These are phyloP conservation scores for Xerocomellus chrysenteron DNA, from an alignment of 768 basidiomycete species.

Conservation along the genomic window DNA sequence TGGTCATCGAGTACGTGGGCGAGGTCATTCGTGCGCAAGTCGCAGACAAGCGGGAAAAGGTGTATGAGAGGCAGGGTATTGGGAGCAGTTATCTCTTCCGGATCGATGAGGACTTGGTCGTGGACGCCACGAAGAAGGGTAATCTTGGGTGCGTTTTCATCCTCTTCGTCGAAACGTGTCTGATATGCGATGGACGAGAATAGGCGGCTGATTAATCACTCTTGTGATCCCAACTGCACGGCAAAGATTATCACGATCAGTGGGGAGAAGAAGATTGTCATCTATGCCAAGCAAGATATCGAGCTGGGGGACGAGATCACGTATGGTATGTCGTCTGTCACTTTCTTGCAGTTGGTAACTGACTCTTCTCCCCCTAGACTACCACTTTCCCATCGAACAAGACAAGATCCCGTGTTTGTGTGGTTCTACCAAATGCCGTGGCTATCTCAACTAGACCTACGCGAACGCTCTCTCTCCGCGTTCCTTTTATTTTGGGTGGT, in stretches of 20 bases:
- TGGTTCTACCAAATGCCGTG: conserved; percentile 87
- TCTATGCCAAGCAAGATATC: conserved; percentile 96
- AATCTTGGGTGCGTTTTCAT: conserved; percentile 79
- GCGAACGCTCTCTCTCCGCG: background rate
- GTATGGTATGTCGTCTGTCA: conserved; percentile 64
- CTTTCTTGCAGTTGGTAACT: background rate
- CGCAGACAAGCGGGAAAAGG: conserved; percentile 95
- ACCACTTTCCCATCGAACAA: conserved; percentile 99
- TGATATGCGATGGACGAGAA: conserved; percentile 6
- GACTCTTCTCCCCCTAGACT: conserved; percentile 54
- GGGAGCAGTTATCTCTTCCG: conserved; percentile 97
- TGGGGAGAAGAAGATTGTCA: conserved; percentile 97
- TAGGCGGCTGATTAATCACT: conserved; percentile 97
- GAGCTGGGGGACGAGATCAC: conserved; percentile 98
- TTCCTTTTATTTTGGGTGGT: background rate
- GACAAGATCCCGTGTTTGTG: conserved; percentile 95
- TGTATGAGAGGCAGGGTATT: conserved; percentile 95
- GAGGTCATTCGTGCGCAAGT: conserved; percentile 94
- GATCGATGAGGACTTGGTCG: conserved; percentile 96
- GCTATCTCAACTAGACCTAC: conserved; percentile 82
- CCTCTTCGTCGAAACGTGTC: conserved; percentile 7
- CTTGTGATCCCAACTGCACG: conserved; percentile 92
- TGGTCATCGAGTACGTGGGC: conserved; percentile 99
- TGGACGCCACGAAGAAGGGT: conserved; percentile 99
- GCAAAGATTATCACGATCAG: conserved; percentile 91